A percentile compares a stretch with the other conserved stretches of the same genome.
These are phyloP conservation scores for Kluyveromyces nonfermentans DNA, from an alignment of 805 yeast species.

Conservation along the genomic window DNA sequence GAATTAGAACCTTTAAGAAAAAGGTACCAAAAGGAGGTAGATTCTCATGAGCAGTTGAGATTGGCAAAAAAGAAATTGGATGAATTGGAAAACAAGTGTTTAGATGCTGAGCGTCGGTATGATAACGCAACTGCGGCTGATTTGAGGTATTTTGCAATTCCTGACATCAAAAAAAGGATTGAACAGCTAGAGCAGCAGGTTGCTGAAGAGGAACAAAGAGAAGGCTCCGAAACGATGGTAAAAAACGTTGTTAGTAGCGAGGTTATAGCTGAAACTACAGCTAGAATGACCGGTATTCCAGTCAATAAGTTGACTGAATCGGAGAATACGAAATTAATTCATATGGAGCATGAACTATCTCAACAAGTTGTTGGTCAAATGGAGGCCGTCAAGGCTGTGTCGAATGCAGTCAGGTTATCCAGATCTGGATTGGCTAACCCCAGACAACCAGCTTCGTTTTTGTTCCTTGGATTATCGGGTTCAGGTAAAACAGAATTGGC, in stretches of 20 bases:
- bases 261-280: constrained; percentile 93
- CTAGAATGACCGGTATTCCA: constrained; percentile 93
- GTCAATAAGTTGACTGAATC: constrained; percentile 91
- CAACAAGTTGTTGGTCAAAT: constrained; percentile 87
- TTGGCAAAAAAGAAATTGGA: constrained; percentile 83
- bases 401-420: constrained; percentile 86
- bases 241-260: constrained; percentile 88
- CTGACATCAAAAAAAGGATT: constrained; percentile 75
- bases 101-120: constrained; percentile 93
- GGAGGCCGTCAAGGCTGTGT: constrained; percentile 92
- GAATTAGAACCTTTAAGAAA: constrained; percentile 77
- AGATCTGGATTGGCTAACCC: constrained; percentile 96
- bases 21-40: constrained; percentile 75
- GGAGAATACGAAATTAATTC: constrained; percentile 85
- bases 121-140: constrained; percentile 95
- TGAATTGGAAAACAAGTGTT: constrained; percentile 86
- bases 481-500: constrained; percentile 98
- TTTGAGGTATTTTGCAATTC: constrained; percentile 93
- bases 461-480: constrained; percentile 92
- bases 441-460: constrained; percentile 89
- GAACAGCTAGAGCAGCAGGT: constrained; percentile 64
- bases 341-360: constrained; percentile 84
- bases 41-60: constrained; percentile 85
- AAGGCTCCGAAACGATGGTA: constrained; percentile 55
- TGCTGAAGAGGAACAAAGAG: constrained; percentile 62